These are phyloP conservation scores for Rhinocladiella mackenziei DNA, from an alignment of 2,329 filamentous ascomycete species.

Conservation along the genomic window DNA sequence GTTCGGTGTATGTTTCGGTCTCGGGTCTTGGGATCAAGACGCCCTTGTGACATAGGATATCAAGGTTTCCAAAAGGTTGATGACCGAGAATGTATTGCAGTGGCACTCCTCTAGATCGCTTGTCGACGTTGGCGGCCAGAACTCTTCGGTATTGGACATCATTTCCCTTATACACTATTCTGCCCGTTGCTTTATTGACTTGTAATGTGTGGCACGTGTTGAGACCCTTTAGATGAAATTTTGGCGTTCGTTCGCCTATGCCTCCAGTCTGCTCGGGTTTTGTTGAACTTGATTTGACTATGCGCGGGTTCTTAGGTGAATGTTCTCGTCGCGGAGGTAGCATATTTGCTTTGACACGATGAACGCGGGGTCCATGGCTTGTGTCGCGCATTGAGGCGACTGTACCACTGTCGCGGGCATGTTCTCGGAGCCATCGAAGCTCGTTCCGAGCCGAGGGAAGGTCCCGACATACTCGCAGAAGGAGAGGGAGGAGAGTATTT, in stretches of 20 bases:
- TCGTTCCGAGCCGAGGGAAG: slow-evolving; percentile 44
- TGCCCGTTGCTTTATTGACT: not conserved
- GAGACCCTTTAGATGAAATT: not conserved
- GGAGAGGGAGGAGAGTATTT: slow-evolving; percentile 38
- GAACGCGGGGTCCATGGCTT: not conserved
- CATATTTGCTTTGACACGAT: not conserved
- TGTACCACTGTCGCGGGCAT: slow-evolving; percentile 26
- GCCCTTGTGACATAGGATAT: slow-evolving; percentile 69
- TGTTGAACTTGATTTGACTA: no score
- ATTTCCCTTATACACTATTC: not conserved
- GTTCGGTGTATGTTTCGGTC: slow-evolving; percentile 28
- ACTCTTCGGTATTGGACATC: not conserved
- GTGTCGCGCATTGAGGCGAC: not conserved
- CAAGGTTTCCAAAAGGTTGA: slow-evolving; percentile 80
- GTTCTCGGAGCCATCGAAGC: slow-evolving; percentile 45
- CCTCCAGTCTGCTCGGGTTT: no score
- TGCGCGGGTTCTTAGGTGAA: no score
- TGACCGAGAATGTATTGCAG: slow-evolving; percentile 85
- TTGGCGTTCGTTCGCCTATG: no score
- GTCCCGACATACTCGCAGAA: slow-evolving; percentile 45
- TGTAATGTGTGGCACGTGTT: not conserved
- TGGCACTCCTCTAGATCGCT: slow-evolving; percentile 62
- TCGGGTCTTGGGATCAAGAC: slow-evolving; percentile 77
- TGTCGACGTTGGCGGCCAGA: slow-evolving; percentile 34
- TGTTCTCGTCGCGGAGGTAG: not conserved